Conservation (phyloP, 1,284 basidiomycete species). For the Puccinia horiana region DNA sequence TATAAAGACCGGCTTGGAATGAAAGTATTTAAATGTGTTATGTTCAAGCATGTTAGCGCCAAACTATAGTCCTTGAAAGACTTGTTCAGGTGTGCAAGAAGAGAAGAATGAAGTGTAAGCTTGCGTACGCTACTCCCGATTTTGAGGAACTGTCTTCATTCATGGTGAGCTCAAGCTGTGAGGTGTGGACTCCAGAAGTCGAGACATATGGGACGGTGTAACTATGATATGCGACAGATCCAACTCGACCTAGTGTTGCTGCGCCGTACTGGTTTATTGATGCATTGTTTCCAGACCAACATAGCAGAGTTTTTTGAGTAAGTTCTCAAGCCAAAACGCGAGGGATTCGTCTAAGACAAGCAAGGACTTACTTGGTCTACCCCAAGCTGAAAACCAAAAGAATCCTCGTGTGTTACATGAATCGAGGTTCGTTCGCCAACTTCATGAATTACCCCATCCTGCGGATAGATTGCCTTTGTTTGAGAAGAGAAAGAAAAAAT, state of each 20-base stretch:
- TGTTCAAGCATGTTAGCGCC: neutral
- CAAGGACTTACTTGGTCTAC: neutral
- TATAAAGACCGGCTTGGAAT: neutral
- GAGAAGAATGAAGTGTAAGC: neutral
- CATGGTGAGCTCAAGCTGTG: neutral
- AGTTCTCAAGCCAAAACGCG: neutral
- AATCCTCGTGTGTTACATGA: neutral
- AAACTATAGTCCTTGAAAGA: neutral
- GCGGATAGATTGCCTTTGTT: neutral
- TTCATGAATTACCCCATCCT: neutral
- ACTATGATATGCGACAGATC: neutral
- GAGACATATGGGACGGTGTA: conserved; percentile 2
- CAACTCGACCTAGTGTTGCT: neutral
- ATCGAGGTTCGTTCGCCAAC: neutral
- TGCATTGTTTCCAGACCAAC: neutral
- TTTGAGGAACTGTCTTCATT: neutral
- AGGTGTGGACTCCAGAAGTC: neutral
- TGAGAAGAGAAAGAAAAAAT: neutral
- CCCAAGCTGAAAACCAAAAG: neutral
- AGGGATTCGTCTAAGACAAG: neutral
- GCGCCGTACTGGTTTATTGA: neutral
- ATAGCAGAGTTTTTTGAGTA: neutral
- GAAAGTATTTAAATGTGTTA: neutral
- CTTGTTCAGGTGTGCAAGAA: neutral
- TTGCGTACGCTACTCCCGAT: neutral